A percentile compares a stretch with the other conserved stretches of the same genome.
Conservation (phyloP, 306 rosid genomes). For the Arachis hypogaea region DNA sequence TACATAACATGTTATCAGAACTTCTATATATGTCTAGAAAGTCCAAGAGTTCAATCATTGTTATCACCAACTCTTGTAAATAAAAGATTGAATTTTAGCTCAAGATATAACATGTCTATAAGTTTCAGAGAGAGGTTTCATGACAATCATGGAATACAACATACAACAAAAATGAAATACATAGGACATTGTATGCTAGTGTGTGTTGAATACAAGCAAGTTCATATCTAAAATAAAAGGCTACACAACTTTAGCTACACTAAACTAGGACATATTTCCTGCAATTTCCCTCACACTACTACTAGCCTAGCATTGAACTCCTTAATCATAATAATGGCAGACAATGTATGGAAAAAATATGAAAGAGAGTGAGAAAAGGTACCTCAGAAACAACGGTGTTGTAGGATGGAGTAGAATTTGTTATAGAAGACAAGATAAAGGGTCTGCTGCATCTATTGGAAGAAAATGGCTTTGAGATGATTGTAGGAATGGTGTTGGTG, state of each 20-base stretch:
- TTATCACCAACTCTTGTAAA: too few relatives aligned
- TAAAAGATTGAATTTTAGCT: too few relatives aligned
- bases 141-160: neutral
- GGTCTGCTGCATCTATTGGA: conserved; percentile 57
- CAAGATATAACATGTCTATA: too few relatives aligned
- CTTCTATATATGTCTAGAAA: too few relatives aligned
- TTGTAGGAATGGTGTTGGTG: conserved; percentile 16
- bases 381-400: conserved; percentile 86
- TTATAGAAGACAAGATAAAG: conserved; percentile 52
- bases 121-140: too few relatives aligned
- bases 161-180: neutral
- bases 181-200: neutral
- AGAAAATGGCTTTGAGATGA: conserved; percentile 37
- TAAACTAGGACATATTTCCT: neutral
- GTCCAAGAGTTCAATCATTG: too few relatives aligned
- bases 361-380: neutral
- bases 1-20: too few relatives aligned
- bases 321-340: conserved; percentile 2
- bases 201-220: conserved; percentile 3
- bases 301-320: neutral
- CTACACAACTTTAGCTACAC: conserved; percentile 5
- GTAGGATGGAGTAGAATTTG: conserved; percentile 57
- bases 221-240: conserved; percentile 10
- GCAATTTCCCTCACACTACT: conserved; percentile 9
- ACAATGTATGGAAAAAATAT: neutral